Base-by-base conservation (phyloP, 345 rosid species). In the Schrenkiella parvula region DNA sequence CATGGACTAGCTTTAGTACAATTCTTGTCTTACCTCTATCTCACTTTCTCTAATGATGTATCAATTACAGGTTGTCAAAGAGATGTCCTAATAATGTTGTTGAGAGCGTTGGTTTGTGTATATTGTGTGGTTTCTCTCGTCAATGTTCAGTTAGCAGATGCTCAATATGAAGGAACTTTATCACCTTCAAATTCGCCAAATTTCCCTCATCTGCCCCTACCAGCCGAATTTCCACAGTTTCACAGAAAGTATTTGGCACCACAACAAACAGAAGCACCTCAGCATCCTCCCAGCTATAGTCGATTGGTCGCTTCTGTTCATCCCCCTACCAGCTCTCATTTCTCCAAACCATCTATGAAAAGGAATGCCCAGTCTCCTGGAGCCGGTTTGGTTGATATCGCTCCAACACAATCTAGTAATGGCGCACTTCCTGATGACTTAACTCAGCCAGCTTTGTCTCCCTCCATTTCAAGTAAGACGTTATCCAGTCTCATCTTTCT, bases 391-490 rank as follows among this genome's bases (percentile, higher is more conserved):
- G 78, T 80, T 69, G 84, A 82, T 78, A 78, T 89, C 74, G 81
- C 97, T 72, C 99, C 99, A 46, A 52, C 86, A 60, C 93, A 84
- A 61, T 74, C 82, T 25, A 71, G 80, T 50, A 71, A 73, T 50
- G 86, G 91, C 64, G 78, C 83, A 66, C 52, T 82, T 73, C 84
- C 89, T 73, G 59, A 86, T 22, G 79, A 72, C 74, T 80, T 91
- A 81, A 75, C 92, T 65, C 83, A 89, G 79, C 95, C 99, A 42
- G 96, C 99, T 53, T 74, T 95, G 66, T 82, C 99, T 67, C 97
- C 92, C 56, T 75, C 78, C 53, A 64, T 76, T 35, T 87, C 93
- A 18, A 71, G 99, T 91, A 82, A 80, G 88, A 72, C 53, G 25
- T 38, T 64, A 68, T 53, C 53, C 25, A 47, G 5, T 59, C 41